Conservation (phyloP, 495 filamentous ascomycete species). For the Astrocystis sublimbata region DNA sequence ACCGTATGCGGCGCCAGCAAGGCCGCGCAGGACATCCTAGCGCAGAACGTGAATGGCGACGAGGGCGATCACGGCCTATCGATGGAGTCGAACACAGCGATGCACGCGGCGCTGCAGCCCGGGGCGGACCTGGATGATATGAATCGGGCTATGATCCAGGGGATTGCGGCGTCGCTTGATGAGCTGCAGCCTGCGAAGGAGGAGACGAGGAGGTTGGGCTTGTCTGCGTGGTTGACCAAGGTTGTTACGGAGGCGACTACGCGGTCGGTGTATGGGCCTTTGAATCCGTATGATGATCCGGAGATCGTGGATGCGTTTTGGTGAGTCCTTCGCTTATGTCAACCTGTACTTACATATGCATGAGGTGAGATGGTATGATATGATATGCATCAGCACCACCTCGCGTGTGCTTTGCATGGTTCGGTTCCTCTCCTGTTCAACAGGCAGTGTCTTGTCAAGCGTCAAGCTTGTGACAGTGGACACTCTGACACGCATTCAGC, state of each 20-base stretch:
- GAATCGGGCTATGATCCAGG: constrained; percentile 36
- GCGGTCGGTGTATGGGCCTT: constrained; percentile 48
- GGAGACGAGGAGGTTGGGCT: constrained; percentile 7
- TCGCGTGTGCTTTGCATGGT: too few species aligned
- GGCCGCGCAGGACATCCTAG: constrained; percentile 29
- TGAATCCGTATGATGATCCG: constrained; percentile 50
- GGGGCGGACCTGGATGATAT: constrained; percentile 39
- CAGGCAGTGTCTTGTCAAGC: too few species aligned
- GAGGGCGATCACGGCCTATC: constrained; percentile 36
- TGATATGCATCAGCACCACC: too few species aligned
- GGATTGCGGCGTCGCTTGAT: constrained; percentile 22
- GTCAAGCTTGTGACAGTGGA: too few species aligned
- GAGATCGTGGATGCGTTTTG: constrained; percentile 46
- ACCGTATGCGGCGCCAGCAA: constrained; percentile 33
- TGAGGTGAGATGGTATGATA: not conserved
- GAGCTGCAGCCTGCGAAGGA: constrained; percentile 15
- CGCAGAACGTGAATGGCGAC: constrained; percentile 24
- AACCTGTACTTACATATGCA: not conserved
- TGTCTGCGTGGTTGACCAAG: constrained; percentile 42
- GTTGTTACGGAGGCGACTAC: constrained; percentile 53
- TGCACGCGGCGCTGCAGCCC: constrained; percentile 36
- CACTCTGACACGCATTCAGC: too few species aligned
- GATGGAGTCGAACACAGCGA: constrained; percentile 32
- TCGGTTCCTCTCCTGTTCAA: too few species aligned
- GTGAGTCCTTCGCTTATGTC: constrained; percentile 30